Base-by-base conservation (phyloP, 2,329 filamentous ascomycete species). In the Niveomyces coronatus region DNA sequence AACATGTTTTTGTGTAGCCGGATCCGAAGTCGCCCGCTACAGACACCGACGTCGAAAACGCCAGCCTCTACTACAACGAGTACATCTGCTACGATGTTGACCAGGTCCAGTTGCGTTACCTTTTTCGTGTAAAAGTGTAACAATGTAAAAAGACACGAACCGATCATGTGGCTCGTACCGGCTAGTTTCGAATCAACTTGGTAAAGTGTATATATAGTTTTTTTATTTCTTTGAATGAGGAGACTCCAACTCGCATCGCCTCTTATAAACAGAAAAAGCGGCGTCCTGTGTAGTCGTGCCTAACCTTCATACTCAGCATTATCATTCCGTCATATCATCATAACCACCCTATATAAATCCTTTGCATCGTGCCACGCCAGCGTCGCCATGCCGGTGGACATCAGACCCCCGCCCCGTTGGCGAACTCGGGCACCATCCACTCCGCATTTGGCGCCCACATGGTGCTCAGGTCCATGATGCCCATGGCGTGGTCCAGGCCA, bases 31-130 rank as follows among this genome's bases (percentile, higher is more conserved):
- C 61, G 3, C 52, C 46, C 7, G 71, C 74, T 0, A 68, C 67
- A 0, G 38, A 55, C 1, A 80, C 74, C 1, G 57, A 64, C 1
- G 53, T 74, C 0, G 22, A 45, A 0, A 50, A 57, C 9, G 67
- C 73, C 1, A 58, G 54, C 19, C 62, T 86, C 16, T 54, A 61
- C 35, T 85, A 85, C 61, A 85, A 86, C 52, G 82, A 86, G 61
- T 85, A 78, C 55, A 84, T 85, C 44, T 69, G 68, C 36, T 86
- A 86, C 49, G 71, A 85, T 46, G 62, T 82, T 3, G 65, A 76
- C 0, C 82, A 86, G 54, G 70, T 86, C 23, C 76, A 77, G 30
- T 64, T 85, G 5, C 71, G 81, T 5, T 85, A 86, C 49, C 63
- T 86, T 4, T 70, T 85, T 51, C 70, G 75, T 5, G 73, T 84